These are phyloP conservation scores for Zangia roseola DNA, from an alignment of 768 basidiomycete genomes.

Conservation along the genomic window DNA sequence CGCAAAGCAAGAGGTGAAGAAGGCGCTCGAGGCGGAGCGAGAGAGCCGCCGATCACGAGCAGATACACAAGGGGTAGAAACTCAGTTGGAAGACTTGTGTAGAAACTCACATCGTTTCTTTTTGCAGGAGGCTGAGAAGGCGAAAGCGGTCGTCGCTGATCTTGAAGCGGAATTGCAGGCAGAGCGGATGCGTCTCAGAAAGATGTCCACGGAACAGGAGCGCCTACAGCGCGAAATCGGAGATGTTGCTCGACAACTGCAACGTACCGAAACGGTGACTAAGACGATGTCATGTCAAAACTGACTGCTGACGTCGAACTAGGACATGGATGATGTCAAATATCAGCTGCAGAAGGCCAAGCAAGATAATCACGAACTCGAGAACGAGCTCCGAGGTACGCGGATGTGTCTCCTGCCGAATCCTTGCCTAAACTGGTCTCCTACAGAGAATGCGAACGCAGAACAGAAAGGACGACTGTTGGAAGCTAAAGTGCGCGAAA, in stretches of 20 bases:
- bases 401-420: neutral
- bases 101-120: neutral
- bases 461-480: slow-evolving; percentile 75
- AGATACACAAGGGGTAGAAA: slow-evolving; percentile 54
- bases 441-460: slow-evolving; percentile 56
- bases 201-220: slow-evolving; percentile 61
- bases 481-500: slow-evolving; percentile 66
- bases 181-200: slow-evolving; percentile 66
- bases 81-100: neutral
- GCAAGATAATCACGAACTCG: slow-evolving; percentile 70
- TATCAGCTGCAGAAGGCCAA: slow-evolving; percentile 66
- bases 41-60: slow-evolving; percentile 47
- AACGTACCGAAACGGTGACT: slow-evolving; percentile 66
- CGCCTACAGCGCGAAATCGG: slow-evolving; percentile 64
- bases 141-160: slow-evolving; percentile 61
- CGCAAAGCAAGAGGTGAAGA: slow-evolving; percentile 57
- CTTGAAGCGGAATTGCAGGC: slow-evolving; percentile 70
- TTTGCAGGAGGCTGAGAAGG: slow-evolving; percentile 68
- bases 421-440: neutral
- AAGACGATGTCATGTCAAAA: neutral
- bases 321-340: slow-evolving; percentile 83
- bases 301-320: slow-evolving; percentile 3
- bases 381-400: slow-evolving; percentile 71
- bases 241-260: slow-evolving; percentile 59
- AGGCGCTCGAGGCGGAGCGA: slow-evolving; percentile 51